Evolutionary conservation across 768 basidiomycete genomes (phyloP).

Genomic region (Phylloporus arenicola): DNA sequence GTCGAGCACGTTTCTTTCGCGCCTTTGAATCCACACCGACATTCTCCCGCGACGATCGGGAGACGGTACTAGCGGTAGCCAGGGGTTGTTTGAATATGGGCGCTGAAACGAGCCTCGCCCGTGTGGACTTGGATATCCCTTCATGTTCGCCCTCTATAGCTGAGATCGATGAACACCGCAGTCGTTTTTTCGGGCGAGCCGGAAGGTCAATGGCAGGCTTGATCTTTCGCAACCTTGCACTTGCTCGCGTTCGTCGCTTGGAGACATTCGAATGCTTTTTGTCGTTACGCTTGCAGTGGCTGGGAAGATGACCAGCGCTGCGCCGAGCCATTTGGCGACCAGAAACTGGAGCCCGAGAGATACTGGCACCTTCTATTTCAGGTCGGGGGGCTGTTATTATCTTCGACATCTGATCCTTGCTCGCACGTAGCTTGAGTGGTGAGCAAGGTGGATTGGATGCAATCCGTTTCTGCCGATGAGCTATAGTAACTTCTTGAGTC

Average conservation of each 20-base stretch:
- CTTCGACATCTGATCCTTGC: not conserved
- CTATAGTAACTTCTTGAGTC: not conserved
- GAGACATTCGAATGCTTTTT: not conserved
- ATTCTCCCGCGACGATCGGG: not conserved
- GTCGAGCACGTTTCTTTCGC: conserved; percentile 17
- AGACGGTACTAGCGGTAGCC: no score
- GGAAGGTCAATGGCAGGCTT: not conserved
- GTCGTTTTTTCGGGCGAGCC: conserved; percentile 8
- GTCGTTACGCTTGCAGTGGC: not conserved
- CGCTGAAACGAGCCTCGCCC: not conserved
- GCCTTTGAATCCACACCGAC: not conserved
- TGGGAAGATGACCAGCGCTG: not conserved
- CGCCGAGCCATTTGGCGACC: not conserved
- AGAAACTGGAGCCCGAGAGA: not conserved
- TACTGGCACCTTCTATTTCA: not conserved
- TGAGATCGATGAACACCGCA: conserved; percentile 7
- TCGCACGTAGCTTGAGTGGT: not conserved
- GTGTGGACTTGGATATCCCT: not conserved
- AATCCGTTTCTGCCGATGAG: conserved; percentile 11
- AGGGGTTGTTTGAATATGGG: not conserved
- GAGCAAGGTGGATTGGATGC: conserved; percentile 1
- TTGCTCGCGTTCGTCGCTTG: not conserved
- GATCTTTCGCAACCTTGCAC: not conserved
- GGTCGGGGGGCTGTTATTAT: not conserved
- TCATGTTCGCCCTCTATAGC: not conserved